Evolutionary conservation across 148 eudicot species (phyloP).

Genomic region (Suaeda aralocaspica): DNA sequence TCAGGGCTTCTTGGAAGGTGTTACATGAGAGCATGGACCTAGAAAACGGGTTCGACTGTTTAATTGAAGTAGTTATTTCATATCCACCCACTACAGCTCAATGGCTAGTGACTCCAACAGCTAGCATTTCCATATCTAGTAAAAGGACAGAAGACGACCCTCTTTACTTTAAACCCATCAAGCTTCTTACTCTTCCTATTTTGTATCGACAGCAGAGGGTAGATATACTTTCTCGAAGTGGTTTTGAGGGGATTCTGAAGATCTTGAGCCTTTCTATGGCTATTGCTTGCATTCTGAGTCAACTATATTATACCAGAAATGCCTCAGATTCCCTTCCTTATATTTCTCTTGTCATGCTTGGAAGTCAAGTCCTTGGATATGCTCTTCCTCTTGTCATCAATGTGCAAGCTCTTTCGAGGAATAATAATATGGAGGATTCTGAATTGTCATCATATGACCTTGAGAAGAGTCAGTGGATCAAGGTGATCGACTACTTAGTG

Average conservation of each 20-base stretch:
- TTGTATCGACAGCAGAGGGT: conserved; percentile 71
- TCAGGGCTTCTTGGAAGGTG: conserved; percentile 60
- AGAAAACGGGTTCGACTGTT: conserved; percentile 75
- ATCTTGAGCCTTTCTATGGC: conserved; percentile 61
- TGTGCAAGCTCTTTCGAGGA: conserved; percentile 50
- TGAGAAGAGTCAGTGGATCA: conserved; percentile 45
- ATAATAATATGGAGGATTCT: conserved; percentile 33
- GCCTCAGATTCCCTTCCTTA: conserved; percentile 56
- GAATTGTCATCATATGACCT: conserved; percentile 48
- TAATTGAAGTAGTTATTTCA: conserved; percentile 51
- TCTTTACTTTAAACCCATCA: conserved; percentile 51
- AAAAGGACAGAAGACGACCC: conserved; percentile 74
- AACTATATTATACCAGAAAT: conserved; percentile 44
- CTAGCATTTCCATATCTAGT: conserved; percentile 63
- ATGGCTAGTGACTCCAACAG: conserved; percentile 74
- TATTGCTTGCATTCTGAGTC: conserved; percentile 58
- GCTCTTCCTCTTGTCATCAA: conserved; percentile 65
- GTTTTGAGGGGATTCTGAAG: conserved; percentile 65
- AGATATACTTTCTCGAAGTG: conserved; percentile 66
- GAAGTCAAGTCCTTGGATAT: conserved; percentile 81
- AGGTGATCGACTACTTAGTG: conserved; percentile 54
- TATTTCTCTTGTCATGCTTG: conserved; percentile 81
- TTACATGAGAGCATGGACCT: conserved; percentile 59
- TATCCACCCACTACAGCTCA: conserved; percentile 79
- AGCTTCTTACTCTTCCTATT: conserved; percentile 63